Evolutionary conservation across 768 basidiomycete species (phyloP), one percentile per base, ranked within the genome.

Genomic region (Xerocomellus chrysenteron): DNA sequence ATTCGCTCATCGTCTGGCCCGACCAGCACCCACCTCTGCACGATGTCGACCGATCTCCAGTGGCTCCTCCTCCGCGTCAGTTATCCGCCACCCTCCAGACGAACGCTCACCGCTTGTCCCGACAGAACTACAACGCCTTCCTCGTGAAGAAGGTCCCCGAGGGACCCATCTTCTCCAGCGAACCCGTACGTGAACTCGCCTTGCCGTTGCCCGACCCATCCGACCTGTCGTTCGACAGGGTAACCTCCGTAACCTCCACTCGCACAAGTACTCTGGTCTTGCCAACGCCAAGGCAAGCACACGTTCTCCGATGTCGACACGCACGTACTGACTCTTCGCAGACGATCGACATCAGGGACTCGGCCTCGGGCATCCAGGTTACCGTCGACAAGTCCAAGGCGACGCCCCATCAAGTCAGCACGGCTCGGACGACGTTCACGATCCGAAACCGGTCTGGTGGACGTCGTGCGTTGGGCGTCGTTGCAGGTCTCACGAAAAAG

Each of bases 11-110:
- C 56, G 56, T 58, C 52, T 26, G 26, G 57, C 40, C 51, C 60
- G 55, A 57, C 57, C 50, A 58, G 45, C 60, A 56, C 61, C 6
- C 44, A 35, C 47, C 43, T 35, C 53, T 54, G 57, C 77, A 84
- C 76, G 71, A 93, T 93, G 91, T 92, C 91, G 68, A 71, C 78
- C 79, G 92, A 95, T 74, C 90, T 96, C 75, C 83, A 94, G 79
- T 96, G 94, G 94, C 87, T 94, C 73, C 87, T 96, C 59, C 76
- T 92, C 73, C 90, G 90, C 70, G 90, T 92, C 69, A 70, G 88
- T 84, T 4, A 24, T 17, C 47, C 24, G n/a, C 47, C 24, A 8
- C 13, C 16, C 39, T 7, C 26, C 40, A 6, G n/a, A 57, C 2
- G 3, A 24, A 11, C 16, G 0, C n/a, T 40, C n/a, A 40, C n/a